Conservation (phyloP, 805 yeast species). For the Blastobotrys americana region DNA sequence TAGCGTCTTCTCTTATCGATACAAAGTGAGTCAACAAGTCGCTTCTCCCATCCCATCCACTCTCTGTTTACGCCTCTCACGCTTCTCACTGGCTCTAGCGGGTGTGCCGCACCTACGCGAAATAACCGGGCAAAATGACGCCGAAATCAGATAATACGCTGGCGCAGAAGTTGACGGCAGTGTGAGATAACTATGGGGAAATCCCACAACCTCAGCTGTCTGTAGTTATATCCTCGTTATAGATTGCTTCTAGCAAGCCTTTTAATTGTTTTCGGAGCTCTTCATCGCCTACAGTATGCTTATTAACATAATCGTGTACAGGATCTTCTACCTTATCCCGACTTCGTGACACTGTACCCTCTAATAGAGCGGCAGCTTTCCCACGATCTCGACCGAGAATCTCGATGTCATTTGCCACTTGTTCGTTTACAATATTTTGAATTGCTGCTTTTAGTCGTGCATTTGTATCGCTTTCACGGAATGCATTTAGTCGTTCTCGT, state of each 20-base stretch:
- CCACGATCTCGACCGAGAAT: slow-evolving; percentile 20
- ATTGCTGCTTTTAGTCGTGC: slow-evolving; percentile 14
- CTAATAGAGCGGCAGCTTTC: slow-evolving; percentile 23
- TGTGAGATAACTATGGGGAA: background rate
- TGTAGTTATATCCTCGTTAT: slow-evolving; percentile 5
- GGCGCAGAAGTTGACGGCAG: too few species aligned
- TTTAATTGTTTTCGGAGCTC: slow-evolving; percentile 11
- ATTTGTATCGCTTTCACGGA: slow-evolving; percentile 16
- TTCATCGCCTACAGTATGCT: slow-evolving; percentile 12
- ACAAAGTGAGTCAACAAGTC: too few species aligned
- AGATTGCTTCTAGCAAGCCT: slow-evolving; percentile 4
- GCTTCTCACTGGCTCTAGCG: too few species aligned
- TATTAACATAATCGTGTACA: slow-evolving; percentile 12
- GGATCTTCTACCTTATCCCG: slow-evolving; percentile 7
- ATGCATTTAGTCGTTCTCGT: slow-evolving; percentile 14
- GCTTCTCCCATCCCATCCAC: too few species aligned
- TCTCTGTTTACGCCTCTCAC: too few species aligned
- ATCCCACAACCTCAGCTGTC: background rate
- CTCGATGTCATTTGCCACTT: slow-evolving; percentile 19
- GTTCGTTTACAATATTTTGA: slow-evolving; percentile 19
- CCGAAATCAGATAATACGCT: too few species aligned
- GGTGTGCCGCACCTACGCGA: too few species aligned
- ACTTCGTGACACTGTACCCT: slow-evolving; percentile 11
- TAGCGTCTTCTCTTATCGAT: background rate
- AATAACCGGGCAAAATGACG: too few species aligned